A percentile compares a stretch with the other conserved stretches of the same genome.
These are phyloP conservation scores for Microsporum canis DNA, from an alignment of 2,329 filamentous ascomycete species.

Conservation along the genomic window DNA sequence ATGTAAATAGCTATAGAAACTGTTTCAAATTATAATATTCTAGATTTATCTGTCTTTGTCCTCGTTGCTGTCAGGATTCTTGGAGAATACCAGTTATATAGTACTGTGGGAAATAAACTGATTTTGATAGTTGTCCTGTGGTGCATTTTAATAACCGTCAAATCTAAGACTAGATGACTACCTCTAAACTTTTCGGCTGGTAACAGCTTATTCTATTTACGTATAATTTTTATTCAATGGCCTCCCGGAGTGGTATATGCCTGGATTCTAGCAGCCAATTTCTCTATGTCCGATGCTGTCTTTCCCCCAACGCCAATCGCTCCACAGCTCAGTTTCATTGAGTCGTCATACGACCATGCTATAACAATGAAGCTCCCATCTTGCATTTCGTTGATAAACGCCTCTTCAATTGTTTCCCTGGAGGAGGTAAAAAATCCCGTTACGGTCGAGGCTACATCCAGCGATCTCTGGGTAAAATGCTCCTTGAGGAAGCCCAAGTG, in stretches of 20 bases:
- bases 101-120: too few species aligned
- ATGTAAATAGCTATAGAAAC: neutral
- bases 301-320: neutral
- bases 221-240: neutral
- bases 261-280: neutral
- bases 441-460: neutral
- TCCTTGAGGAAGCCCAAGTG: neutral
- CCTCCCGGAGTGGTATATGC: neutral
- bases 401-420: neutral
- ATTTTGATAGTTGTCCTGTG: too few species aligned
- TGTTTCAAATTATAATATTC: neutral
- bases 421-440: neutral
- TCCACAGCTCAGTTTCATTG: neutral
- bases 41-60: neutral
- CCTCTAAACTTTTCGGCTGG: neutral
- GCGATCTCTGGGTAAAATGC: neutral
- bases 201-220: neutral
- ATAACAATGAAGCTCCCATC: neutral
- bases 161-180: too few species aligned
- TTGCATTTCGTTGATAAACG: neutral
- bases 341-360: neutral
- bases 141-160: too few species aligned
- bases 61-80: too few species aligned
- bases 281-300: neutral
- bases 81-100: too few species aligned